phyloP scores from a whole-genome alignment of 345 rosid genomes.

The Arabidopsis thaliana region TAIR10.1 NC_003071.7:7556501-7557000 shows the following conservation, averaged over 20 bases:
- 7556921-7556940: background rate
- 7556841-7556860: constrained; percentile 63
- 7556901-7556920: constrained; percentile 71
- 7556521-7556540: constrained; percentile 81
- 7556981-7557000: background rate
- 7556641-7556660: constrained; percentile 90
- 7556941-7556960: background rate
- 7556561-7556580: constrained; percentile 71
- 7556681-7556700: constrained; percentile 51
- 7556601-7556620: constrained; percentile 83
- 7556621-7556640: constrained; percentile 75
- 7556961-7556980: background rate
- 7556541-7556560: constrained; percentile 84
- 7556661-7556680: constrained; percentile 97
- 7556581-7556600: constrained; percentile 87
- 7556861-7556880: constrained; percentile 89
- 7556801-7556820: constrained; percentile 70
- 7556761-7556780: constrained; percentile 84
- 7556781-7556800: constrained; percentile 99
- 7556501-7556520: constrained; percentile 2
- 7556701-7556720: background rate
- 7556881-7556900: constrained; percentile 91
- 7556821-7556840: constrained; percentile 58
- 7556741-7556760: constrained; percentile 70
- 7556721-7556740: background rate